These are phyloP conservation scores for Saccharomycodes ludwigii DNA, from an alignment of 805 yeast species.

Conservation along the genomic window DNA sequence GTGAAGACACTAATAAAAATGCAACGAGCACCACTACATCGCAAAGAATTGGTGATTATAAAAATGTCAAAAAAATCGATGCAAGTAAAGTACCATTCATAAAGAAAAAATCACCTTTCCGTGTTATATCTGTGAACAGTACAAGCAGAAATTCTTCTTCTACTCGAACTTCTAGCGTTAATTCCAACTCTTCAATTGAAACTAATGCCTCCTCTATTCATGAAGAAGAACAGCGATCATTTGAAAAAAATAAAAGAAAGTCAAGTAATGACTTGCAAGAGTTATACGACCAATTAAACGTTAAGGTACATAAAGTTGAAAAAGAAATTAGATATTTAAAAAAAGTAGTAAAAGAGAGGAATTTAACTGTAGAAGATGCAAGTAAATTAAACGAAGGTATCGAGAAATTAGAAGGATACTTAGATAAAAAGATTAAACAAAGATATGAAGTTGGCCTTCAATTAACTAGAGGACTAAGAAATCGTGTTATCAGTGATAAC, in stretches of 20 bases:
- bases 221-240: not conserved
- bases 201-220: not conserved
- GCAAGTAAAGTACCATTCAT: slow-evolving; percentile 3
- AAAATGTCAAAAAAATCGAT: not conserved
- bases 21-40: not conserved
- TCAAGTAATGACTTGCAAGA: slow-evolving; percentile 17
- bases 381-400: slow-evolving; percentile 27
- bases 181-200: slow-evolving; percentile 4
- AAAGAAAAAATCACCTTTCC: slow-evolving; percentile 17
- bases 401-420: slow-evolving; percentile 25
- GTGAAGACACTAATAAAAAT: not conserved
- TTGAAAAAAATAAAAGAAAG: slow-evolving; percentile 1
- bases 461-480: slow-evolving; percentile 28
- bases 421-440: slow-evolving; percentile 30
- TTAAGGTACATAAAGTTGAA: slow-evolving; percentile 25
- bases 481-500: too few species aligned
- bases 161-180: slow-evolving; percentile 10
- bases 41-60: not conserved
- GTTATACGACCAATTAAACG: slow-evolving; percentile 21
- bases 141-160: slow-evolving; percentile 6
- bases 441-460: slow-evolving; percentile 30
- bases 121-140: slow-evolving; percentile 22
- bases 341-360: slow-evolving; percentile 23
- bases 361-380: slow-evolving; percentile 28
- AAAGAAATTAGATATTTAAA: slow-evolving; percentile 28